phyloP scores from a whole-genome alignment of 306 rosid species.

The Dalbergia cochinchinensis region DNA sequence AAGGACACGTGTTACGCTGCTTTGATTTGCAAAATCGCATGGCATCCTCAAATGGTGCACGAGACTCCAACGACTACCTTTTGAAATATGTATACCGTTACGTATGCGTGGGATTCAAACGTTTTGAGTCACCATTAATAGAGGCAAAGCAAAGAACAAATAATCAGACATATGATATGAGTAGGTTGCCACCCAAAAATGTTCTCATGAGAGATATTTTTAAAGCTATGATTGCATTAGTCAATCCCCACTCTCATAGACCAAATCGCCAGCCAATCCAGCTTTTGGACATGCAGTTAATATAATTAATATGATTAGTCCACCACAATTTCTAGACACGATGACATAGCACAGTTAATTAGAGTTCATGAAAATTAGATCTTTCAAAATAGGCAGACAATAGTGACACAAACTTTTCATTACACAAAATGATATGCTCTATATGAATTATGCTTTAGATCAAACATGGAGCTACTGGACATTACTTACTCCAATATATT shows the following conservation, averaged over 20 bases:
- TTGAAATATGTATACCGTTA: not conserved
- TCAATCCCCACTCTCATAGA: constrained; percentile 37
- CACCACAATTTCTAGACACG: not conserved
- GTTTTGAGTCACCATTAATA: constrained; percentile 3
- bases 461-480: not conserved
- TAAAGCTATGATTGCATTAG: not conserved
- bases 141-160: not conserved
- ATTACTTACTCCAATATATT: too few relatives aligned
- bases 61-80: constrained; percentile 12
- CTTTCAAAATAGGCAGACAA: not conserved
- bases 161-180: constrained; percentile 31
- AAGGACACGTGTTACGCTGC: constrained; percentile 8
- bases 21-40: not conserved
- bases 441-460: not conserved
- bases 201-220: constrained; percentile 10
- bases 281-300: not conserved
- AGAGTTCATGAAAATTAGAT: not conserved
- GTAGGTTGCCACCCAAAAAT: constrained; percentile 31
- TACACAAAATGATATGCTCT: not conserved
- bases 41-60: constrained; percentile 33
- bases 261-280: constrained; percentile 29
- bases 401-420: not conserved
- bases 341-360: not conserved
- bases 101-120: not conserved
- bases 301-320: not conserved